Evolutionary conservation across 169 alveolate species (phyloP).

Genomic region (Cryptosporidium sp.): DNA sequence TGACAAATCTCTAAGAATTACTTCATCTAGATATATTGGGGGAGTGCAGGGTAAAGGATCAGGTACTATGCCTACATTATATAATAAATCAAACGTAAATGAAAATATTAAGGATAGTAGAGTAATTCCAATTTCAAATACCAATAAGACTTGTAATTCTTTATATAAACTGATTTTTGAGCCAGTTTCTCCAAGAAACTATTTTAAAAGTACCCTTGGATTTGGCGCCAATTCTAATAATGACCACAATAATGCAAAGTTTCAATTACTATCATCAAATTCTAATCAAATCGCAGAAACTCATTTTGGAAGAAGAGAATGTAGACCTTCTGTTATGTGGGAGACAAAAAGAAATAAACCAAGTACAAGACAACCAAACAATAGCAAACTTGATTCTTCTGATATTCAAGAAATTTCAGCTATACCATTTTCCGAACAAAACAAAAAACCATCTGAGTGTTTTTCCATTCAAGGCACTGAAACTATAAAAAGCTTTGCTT

Average conservation of each 20-base stretch:
- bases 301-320: conserved; percentile 71
- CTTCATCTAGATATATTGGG: conserved; percentile 59
- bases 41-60: conserved; percentile 73
- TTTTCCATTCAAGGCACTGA: neutral
- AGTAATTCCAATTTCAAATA: neutral
- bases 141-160: neutral
- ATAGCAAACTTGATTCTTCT: neutral
- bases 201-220: neutral
- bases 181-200: conserved; percentile 3
- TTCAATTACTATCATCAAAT: neutral
- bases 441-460: neutral
- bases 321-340: conserved; percentile 76
- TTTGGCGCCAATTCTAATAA: neutral
- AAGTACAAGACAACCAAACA: neutral
- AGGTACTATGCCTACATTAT: neutral
- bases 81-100: neutral
- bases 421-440: neutral
- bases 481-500: neutral
- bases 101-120: neutral
- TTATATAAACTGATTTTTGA: conserved; percentile 36
- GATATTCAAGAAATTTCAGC: neutral
- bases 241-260: neutral
- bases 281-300: conserved; percentile 10
- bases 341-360: conserved; percentile 55
- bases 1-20: conserved; percentile 54